Evolutionary conservation across 805 yeast genomes (phyloP), one percentile per base, ranked within the genome.

Genomic region (Zygosaccharomyces gambellarensis): DNA sequence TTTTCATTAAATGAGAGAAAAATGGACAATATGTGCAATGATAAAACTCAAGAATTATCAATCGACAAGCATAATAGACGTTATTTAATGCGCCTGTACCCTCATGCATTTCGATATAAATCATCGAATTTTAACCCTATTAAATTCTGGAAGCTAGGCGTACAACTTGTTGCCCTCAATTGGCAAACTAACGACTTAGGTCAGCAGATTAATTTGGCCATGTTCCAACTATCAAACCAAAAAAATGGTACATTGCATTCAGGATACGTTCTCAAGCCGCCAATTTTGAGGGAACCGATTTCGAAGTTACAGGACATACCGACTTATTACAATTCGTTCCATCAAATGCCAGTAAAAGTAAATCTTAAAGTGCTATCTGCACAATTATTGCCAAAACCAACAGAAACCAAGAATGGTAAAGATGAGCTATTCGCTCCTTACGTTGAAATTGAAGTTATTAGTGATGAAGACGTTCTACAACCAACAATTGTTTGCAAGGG

Each of bases 181-280:
- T 92, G 97, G 97, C 99, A 92, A 67, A 84, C 94, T 0, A 84
- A 80, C 63, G 99, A 94, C 62, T 50, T 81, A 14, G 97, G 97
- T 0, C 92, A 90, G 62, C 96, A 90, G 62, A 60, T 94, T 9
- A 90, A 90, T 64, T 86, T 86, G 53, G 87, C 96, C 3, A 70
- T 90, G 77, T 89, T 92, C 65, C 80, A 79, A 45, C 66, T 76
- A 12, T 77, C 79, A 0, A 71, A 75, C 11, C 76, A 72, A 40
- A 60, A 55, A 36, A 57, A 60, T 39, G 56, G 60, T 8, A 46
- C 58, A 14, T 56, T 60, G 45, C 59, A 57, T 43, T 70, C 77
- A 0, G 99, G 99, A 0, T 94, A 88, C 62, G 81, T 85, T 6
- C 69, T 87, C 43, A 94, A 94, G 60, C 97, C 97, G 0, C 54